These are phyloP conservation scores for Aspergillus sp. DNA, from an alignment of 2,329 filamentous ascomycete species.

Conservation along the genomic window DNA sequence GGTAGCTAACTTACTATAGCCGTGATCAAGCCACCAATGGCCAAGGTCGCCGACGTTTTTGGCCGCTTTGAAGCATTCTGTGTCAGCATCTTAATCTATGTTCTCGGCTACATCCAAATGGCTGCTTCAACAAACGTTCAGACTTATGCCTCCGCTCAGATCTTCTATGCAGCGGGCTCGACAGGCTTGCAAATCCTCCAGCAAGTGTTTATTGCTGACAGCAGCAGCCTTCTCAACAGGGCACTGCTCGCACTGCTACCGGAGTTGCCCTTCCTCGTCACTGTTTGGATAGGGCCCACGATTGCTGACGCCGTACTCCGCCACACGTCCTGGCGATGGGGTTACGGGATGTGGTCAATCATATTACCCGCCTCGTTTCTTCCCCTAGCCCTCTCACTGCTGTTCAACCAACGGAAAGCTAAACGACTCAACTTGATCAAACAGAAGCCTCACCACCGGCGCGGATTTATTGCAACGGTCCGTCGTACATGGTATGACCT, in stretches of 20 bases:
- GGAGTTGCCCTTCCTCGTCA: constrained; percentile 68
- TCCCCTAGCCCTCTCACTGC: constrained; percentile 65
- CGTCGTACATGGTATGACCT: constrained; percentile 60
- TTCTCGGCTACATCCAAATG: constrained; percentile 66
- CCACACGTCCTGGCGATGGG: constrained; percentile 68
- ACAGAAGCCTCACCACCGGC: constrained; percentile 46
- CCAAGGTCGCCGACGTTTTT: constrained; percentile 70
- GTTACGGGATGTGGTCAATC: constrained; percentile 69
- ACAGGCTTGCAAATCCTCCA: constrained; percentile 65
- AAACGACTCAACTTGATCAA: constrained; percentile 55
- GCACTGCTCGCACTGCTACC: constrained; percentile 67
- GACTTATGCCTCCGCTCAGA: constrained; percentile 58
- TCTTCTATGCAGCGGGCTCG: constrained; percentile 68
- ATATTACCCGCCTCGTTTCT: constrained; percentile 64
- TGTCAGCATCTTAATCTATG: constrained; percentile 57
- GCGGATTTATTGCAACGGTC: constrained; percentile 41
- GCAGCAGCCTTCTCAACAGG: constrained; percentile 66
- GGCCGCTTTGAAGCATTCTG: constrained; percentile 67
- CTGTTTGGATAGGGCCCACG: constrained; percentile 65
- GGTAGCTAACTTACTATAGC: constrained; percentile 38
- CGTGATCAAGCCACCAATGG: constrained; percentile 67
- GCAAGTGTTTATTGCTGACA: constrained; percentile 70
- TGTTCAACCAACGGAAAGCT: constrained; percentile 65
- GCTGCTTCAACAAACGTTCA: constrained; percentile 63
- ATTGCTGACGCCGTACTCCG: constrained; percentile 61